These are phyloP conservation scores for Venturia pyrina DNA, from an alignment of 2,329 filamentous ascomycete species.

Conservation along the genomic window DNA sequence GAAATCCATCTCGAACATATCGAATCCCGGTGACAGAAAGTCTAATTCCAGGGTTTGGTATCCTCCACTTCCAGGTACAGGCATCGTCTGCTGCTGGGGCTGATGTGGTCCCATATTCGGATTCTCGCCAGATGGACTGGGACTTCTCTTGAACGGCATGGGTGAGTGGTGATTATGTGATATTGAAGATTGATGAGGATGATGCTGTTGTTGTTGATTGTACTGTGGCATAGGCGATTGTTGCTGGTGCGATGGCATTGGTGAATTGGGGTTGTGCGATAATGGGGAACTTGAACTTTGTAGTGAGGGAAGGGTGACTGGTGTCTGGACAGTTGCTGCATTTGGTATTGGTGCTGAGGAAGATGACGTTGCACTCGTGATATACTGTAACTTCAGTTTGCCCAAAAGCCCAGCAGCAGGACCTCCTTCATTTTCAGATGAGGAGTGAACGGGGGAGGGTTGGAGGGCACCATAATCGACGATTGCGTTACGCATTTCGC, in stretches of 20 bases:
- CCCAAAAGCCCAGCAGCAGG: neutral
- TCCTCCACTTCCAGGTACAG: neutral
- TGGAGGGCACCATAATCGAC: constrained; percentile 32
- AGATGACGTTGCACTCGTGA: neutral
- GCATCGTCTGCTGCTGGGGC: neutral
- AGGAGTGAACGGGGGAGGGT: constrained; percentile 23
- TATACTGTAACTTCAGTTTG: neutral
- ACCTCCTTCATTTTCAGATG: neutral
- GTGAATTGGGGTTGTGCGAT: neutral
- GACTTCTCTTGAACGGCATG: neutral
- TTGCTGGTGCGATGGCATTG: neutral
- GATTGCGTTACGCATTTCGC: constrained; percentile 27
- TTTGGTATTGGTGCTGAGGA: neutral
- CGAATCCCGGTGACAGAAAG: neutral
- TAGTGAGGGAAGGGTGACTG: neutral
- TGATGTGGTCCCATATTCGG: neutral
- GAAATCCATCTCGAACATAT: constrained; percentile 12
- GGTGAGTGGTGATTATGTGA: neutral
- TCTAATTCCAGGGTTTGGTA: neutral
- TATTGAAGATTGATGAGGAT: neutral
- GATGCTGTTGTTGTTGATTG: neutral
- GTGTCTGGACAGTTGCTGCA: neutral
- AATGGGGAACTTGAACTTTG: neutral
- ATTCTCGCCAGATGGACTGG: neutral
- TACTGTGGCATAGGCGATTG: neutral